Conservation (phyloP, 352 stramenopile genomes). For the Pythium myriotylum region DNA sequence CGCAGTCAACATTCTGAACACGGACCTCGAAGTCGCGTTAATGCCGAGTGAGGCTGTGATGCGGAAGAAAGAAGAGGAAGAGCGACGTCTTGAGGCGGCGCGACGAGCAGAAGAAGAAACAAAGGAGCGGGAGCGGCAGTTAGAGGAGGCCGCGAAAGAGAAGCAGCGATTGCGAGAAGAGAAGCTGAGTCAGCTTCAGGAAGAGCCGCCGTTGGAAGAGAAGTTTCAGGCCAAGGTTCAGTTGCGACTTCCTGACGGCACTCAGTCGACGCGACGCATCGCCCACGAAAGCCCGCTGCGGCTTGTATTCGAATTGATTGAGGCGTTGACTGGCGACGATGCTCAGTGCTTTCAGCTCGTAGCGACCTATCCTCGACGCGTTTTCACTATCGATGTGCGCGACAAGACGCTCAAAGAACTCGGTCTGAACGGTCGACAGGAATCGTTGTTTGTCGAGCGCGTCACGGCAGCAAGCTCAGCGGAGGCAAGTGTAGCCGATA, state of each 20-base stretch:
- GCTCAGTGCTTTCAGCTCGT: constrained; percentile 48
- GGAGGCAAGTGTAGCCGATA: not conserved
- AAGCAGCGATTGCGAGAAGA: not conserved
- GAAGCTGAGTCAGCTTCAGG: not conserved
- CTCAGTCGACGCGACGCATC: constrained; percentile 52
- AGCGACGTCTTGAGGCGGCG: not conserved
- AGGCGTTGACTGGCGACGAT: constrained; percentile 53
- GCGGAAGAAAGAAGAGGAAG: constrained; percentile 40
- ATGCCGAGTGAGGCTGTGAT: constrained; percentile 68
- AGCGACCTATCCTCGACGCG: constrained; percentile 59
- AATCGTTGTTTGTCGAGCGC: constrained; percentile 66
- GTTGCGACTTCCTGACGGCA: constrained; percentile 49
- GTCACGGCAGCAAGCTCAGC: not conserved
- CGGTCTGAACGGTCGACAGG: constrained; percentile 56
- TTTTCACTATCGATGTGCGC: constrained; percentile 45
- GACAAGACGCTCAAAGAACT: constrained; percentile 55
- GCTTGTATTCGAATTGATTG: constrained; percentile 54
- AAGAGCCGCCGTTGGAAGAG: constrained; percentile 49
- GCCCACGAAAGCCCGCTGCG: constrained; percentile 35
- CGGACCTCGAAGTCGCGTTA: constrained; percentile 81
- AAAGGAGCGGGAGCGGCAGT: constrained; percentile 40
- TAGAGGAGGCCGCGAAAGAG: constrained; percentile 45
- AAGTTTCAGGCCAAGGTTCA: constrained; percentile 47
- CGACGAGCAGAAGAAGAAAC: constrained; percentile 43
- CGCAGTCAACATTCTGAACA: constrained; percentile 76